phyloP scores from a whole-genome alignment of 768 basidiomycete species.

The Tylopilus cervinicoccineus region DNA sequence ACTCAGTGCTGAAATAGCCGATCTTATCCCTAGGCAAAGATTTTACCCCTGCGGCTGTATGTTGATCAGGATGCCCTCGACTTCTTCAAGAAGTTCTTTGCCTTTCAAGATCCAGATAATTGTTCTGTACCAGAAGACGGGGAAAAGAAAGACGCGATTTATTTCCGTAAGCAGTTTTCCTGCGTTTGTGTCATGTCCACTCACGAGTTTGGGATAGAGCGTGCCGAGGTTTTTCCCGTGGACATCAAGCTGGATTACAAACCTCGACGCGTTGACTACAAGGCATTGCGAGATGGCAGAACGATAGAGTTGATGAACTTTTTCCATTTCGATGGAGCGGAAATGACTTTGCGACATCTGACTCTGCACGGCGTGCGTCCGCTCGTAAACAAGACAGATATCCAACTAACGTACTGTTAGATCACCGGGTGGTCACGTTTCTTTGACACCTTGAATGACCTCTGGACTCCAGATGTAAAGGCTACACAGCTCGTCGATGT shows the following conservation, averaged over 20 bases:
- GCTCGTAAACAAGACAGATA: not conserved
- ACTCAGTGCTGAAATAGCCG: not conserved
- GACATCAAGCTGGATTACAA: constrained; percentile 98
- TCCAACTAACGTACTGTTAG: constrained; percentile 40
- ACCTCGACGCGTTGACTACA: constrained; percentile 93
- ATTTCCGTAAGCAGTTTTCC: constrained; percentile 57
- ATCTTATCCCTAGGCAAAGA: constrained; percentile 60
- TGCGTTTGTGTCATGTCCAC: constrained; percentile 1
- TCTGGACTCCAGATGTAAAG: constrained; percentile 99
- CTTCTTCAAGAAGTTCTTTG: constrained; percentile 95
- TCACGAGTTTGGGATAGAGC: constrained; percentile 48
- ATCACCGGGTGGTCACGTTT: constrained; percentile 90
- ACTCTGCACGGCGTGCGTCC: constrained; percentile 81
- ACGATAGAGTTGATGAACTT: constrained; percentile 99
- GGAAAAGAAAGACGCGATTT: constrained; percentile 47
- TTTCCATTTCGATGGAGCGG: constrained; percentile 98
- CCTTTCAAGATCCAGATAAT: constrained; percentile 65
- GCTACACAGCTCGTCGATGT: constrained; percentile 97
- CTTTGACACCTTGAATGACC: constrained; percentile 89
- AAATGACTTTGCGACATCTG: constrained; percentile 95
- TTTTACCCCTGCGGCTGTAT: constrained; percentile 85
- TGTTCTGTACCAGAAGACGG: constrained; percentile 32
- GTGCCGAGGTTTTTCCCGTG: constrained; percentile 92
- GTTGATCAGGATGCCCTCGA: constrained; percentile 99
- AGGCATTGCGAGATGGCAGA: constrained; percentile 82